A percentile compares a stretch with the other conserved stretches of the same genome.
These are phyloP conservation scores for Nannochloropsis oceanica DNA, from an alignment of 108 stramenopile genomes.

Conservation along the genomic window DNA sequence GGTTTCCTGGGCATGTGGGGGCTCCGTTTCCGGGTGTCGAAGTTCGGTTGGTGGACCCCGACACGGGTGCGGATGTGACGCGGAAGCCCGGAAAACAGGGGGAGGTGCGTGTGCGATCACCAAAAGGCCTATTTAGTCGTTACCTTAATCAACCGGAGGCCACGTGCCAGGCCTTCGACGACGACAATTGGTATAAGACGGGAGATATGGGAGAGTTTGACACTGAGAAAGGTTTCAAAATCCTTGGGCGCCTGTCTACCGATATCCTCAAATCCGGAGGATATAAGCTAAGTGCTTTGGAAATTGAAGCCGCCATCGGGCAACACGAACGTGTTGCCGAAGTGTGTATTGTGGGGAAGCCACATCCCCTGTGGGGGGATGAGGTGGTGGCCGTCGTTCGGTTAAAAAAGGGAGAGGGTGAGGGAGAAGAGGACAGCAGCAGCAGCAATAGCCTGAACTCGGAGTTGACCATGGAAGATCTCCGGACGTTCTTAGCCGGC, in stretches of 20 bases:
- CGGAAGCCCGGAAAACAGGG: conserved; percentile 1
- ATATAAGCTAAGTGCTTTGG: conserved; percentile 27
- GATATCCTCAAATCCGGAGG: conserved; percentile 30
- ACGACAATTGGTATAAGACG: conserved; percentile 24
- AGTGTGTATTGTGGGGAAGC: conserved; percentile 3
- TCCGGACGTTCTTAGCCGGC: conserved; percentile 30
- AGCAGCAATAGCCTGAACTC: neutral
- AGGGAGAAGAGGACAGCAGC: neutral
- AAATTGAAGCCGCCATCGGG: conserved; percentile 19
- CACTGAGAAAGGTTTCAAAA: neutral
- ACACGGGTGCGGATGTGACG: neutral
- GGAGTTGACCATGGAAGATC: conserved; percentile 1
- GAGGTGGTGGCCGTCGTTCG: neutral
- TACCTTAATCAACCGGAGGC: conserved; percentile 9
- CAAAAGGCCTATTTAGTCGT: conserved; percentile 1
- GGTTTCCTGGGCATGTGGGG: conserved; percentile 19
- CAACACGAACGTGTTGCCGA: conserved; percentile 5
- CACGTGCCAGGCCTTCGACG: conserved; percentile 20
- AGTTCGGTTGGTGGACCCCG: neutral
- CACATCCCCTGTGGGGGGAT: neutral
- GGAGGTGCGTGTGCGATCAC: conserved; percentile 12
- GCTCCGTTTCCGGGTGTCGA: conserved; percentile 4
- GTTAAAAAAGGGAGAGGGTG: neutral
- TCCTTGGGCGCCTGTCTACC: conserved; percentile 14
- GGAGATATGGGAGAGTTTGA: conserved; percentile 13